Evolutionary conservation across 2,329 filamentous ascomycete genomes (phyloP).

Genomic region (Chaetomium strumarium): DNA sequence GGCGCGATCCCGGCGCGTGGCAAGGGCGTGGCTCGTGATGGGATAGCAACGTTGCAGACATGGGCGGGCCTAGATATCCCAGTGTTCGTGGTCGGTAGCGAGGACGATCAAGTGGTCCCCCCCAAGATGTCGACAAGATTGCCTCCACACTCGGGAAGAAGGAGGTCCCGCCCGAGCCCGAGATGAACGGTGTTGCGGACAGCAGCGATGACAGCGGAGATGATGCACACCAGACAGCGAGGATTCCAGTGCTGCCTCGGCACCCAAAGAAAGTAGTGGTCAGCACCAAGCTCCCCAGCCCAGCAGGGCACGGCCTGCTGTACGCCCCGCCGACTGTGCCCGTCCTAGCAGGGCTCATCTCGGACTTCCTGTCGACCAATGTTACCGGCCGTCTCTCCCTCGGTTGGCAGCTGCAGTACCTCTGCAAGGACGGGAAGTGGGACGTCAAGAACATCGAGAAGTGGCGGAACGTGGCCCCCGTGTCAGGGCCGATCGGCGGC

Average conservation of each 20-base stretch:
- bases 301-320: conserved; percentile 76
- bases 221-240: not conserved
- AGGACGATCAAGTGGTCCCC: conserved; percentile 71
- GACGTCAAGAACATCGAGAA: conserved; percentile 94
- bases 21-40: conserved; percentile 48
- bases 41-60: conserved; percentile 60
- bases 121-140: conserved; percentile 66
- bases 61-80: conserved; percentile 72
- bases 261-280: conserved; percentile 55
- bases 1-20: conserved; percentile 61
- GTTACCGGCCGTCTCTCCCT: conserved; percentile 73
- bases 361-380: conserved; percentile 70
- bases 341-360: conserved; percentile 72
- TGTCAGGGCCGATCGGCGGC: conserved; percentile 70
- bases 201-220: not conserved
- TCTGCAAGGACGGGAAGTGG: conserved; percentile 91
- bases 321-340: conserved; percentile 73
- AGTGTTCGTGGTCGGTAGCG: conserved; percentile 71
- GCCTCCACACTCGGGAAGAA: conserved; percentile 34
- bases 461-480: conserved; percentile 74
- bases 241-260: conserved; percentile 42
- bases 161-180: conserved; percentile 15
- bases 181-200: conserved; percentile 23
- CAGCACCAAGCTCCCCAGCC: conserved; percentile 64
- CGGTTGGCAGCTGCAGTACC: conserved; percentile 85